Conservation (phyloP, 2,329 filamentous ascomycete genomes). For the Lizonia empirigonia region DNA sequence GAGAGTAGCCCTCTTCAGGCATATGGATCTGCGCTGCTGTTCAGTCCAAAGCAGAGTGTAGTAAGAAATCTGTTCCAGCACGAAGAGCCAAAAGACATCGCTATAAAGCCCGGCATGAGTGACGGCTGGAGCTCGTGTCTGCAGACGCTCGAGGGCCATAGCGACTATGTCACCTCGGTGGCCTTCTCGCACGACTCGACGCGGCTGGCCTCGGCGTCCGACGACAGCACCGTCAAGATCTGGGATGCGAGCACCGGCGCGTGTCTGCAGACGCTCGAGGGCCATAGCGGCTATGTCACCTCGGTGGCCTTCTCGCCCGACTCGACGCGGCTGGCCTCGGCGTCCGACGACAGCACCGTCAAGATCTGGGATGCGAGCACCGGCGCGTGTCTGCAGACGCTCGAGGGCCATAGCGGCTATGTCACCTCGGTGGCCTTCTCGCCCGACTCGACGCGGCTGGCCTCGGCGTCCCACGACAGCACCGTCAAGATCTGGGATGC, state of each 20-base stretch:
- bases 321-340: constrained; percentile 25
- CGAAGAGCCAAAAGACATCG: constrained; percentile 25
- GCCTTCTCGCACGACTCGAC: neutral
- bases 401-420: too few relatives aligned
- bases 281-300: too few relatives aligned
- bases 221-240: neutral
- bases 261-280: neutral
- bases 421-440: too few relatives aligned
- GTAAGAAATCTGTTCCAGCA: constrained; percentile 20
- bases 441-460: too few relatives aligned
- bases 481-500: too few relatives aligned
- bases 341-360: too few relatives aligned
- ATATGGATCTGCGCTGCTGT: constrained; percentile 33
- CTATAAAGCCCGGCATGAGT: constrained; percentile 15
- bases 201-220: neutral
- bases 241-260: constrained; percentile 1
- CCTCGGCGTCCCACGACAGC: too few relatives aligned
- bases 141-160: constrained; percentile 17
- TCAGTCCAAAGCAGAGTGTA: constrained; percentile 25
- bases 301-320: constrained; percentile 33
- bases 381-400: constrained; percentile 18
- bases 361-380: too few relatives aligned
- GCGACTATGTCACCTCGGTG: neutral
- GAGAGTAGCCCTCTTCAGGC: constrained; percentile 28
- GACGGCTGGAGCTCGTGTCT: constrained; percentile 15